Evolutionary conservation across 163 green algal species (phyloP).

Genomic region (Chlorella variabilis): DNA sequence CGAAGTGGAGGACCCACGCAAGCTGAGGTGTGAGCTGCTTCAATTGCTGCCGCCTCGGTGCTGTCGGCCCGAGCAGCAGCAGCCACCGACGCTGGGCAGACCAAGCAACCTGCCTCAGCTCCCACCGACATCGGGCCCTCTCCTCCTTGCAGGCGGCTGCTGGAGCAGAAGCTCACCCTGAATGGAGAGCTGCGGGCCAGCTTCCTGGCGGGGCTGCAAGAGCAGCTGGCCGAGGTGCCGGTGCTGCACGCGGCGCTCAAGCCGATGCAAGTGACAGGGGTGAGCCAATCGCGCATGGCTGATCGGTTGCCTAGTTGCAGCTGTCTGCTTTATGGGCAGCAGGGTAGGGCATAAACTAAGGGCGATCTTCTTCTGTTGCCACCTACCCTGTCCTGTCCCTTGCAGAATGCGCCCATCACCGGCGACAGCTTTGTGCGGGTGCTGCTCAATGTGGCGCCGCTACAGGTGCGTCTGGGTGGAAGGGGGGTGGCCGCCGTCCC

Average conservation of each 20-base stretch:
- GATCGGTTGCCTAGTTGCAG: no score
- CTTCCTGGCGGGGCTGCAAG: conserved; percentile 32
- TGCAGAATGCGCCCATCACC: conserved; percentile 17
- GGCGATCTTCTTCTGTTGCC: no score
- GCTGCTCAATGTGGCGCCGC: conserved; percentile 30
- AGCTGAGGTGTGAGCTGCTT: conserved; percentile 14
- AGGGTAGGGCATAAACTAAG: no score
- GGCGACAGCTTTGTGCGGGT: conserved; percentile 49
- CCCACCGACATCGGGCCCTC: neutral
- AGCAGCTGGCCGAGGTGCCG: neutral
- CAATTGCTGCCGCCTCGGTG: no score
- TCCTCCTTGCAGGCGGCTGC: neutral
- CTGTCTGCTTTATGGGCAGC: no score
- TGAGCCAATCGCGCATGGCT: neutral
- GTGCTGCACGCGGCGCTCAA: conserved; percentile 33
- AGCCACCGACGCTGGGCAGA: no score
- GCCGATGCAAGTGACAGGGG: conserved; percentile 39
- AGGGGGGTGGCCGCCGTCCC: no score
- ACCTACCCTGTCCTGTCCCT: neutral
- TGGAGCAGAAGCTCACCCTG: conserved; percentile 46
- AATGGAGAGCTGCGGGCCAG: conserved; percentile 18
- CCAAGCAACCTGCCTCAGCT: neutral
- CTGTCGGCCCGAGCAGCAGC: no score
- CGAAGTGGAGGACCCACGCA: conserved; percentile 37
- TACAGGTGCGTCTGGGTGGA: conserved; percentile 25